Conservation (phyloP, 495 filamentous ascomycete genomes). For the Aspergillus coremiiformis region DNA sequence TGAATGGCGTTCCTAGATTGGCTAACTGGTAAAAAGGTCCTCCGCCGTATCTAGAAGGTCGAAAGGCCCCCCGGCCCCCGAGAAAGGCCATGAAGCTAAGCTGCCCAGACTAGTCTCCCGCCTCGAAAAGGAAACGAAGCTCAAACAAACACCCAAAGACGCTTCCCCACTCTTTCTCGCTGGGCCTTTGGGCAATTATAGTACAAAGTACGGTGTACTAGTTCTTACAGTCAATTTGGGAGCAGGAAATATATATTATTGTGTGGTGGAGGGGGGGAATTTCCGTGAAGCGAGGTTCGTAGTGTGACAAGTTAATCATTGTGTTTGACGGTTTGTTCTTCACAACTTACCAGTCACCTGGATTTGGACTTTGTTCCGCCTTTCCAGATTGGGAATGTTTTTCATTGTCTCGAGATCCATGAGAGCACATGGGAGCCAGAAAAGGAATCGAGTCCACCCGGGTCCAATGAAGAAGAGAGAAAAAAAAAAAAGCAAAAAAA, state of each 20-base stretch:
- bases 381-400: not conserved
- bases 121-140: not conserved
- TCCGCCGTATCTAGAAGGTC: not conserved
- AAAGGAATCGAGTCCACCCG: not conserved
- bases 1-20: constrained; percentile 4
- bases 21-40: no score
- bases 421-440: not conserved
- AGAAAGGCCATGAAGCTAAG: not conserved
- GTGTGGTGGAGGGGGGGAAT: not conserved
- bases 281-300: not conserved
- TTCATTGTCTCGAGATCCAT: not conserved
- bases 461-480: not conserved
- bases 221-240: no score
- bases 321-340: not conserved
- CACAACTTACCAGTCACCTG: constrained; percentile 12
- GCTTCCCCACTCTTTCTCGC: not conserved
- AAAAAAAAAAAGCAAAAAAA: not conserved
- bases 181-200: not conserved
- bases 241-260: no score
- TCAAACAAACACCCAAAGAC: not conserved
- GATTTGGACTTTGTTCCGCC: constrained; percentile 1
- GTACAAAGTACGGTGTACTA: no score
- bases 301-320: not conserved
- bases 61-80: not conserved
- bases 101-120: not conserved